Percentiles rank a stretch among this genome's conserved stretches.
Evolutionary conservation across 345 rosid genomes (phyloP).

Genomic region (Ceriops zippeliana): DNA sequence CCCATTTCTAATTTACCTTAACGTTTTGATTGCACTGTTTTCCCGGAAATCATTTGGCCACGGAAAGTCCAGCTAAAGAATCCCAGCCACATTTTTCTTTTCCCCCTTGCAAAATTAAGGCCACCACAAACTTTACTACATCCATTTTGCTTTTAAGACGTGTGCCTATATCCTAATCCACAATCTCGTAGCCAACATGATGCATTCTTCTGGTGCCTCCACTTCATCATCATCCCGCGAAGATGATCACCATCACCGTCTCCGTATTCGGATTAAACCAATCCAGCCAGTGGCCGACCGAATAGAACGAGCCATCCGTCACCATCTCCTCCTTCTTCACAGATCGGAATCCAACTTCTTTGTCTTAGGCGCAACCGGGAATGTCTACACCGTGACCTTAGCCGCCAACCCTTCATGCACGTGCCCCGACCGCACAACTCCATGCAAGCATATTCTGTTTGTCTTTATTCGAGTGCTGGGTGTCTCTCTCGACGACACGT

Average conservation of each 20-base stretch:
- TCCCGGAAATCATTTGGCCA: too few relatives aligned
- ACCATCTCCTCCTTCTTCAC: constrained; percentile 63
- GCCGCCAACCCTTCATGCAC: constrained; percentile 59
- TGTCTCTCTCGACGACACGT: constrained; percentile 52
- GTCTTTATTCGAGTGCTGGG: constrained; percentile 71
- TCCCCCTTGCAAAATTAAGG: too few relatives aligned
- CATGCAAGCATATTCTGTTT: constrained; percentile 85
- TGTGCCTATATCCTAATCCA: too few relatives aligned
- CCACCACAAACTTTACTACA: too few relatives aligned
- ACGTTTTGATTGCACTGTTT: too few relatives aligned
- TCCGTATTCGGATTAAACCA: constrained; percentile 23
- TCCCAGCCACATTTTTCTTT: too few relatives aligned
- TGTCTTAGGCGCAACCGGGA: constrained; percentile 78
- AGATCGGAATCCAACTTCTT: constrained; percentile 56
- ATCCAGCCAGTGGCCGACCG: constrained; percentile 55
- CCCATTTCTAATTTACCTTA: too few relatives aligned
- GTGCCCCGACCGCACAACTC: constrained; percentile 78
- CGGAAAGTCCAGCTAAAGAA: too few relatives aligned
- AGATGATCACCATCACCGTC: constrained; percentile 16
- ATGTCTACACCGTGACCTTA: constrained; percentile 73
- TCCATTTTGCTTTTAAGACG: too few relatives aligned
- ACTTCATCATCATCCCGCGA: constrained; percentile 21
- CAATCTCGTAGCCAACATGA: neutral
- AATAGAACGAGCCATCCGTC: constrained; percentile 63
- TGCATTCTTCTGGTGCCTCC: constrained; percentile 51